Conservation (phyloP, 164 flowering plant genomes). For the Sedum album region DNA sequence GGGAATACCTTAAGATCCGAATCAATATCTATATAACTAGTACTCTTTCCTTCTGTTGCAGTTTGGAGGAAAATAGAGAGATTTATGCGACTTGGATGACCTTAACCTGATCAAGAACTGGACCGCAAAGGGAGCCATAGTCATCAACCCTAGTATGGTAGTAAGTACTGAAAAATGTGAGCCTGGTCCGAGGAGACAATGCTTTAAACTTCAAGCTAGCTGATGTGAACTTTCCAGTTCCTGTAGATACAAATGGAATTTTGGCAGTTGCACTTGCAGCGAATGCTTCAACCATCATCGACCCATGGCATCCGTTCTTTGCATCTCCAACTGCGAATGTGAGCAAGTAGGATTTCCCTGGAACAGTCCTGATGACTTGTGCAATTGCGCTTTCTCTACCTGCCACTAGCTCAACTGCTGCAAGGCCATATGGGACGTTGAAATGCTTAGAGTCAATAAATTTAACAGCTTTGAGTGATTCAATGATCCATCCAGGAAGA, state of each 20-base stretch:
- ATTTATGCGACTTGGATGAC: slow-evolving; percentile 27
- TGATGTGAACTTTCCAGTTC: slow-evolving; percentile 43
- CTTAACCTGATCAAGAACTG: slow-evolving; percentile 64
- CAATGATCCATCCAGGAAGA: slow-evolving; percentile 90
- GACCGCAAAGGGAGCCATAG: slow-evolving; percentile 79
- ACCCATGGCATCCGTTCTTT: slow-evolving; percentile 76
- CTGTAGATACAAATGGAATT: slow-evolving; percentile 55
- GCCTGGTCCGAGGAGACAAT: slow-evolving; percentile 37
- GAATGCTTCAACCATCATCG: slow-evolving; percentile 86
- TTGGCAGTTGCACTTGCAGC: slow-evolving; percentile 54
- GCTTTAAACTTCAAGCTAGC: slow-evolving; percentile 61
- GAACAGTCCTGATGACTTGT: slow-evolving; percentile 59
- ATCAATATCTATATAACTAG: neutral
- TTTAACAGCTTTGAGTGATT: slow-evolving; percentile 84
- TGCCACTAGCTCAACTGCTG: slow-evolving; percentile 81
- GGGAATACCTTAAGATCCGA: neutral
- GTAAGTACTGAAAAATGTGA: slow-evolving; percentile 78
- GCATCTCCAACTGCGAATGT: slow-evolving; percentile 73
- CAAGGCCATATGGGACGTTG: slow-evolving; percentile 56
- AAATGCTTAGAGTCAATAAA: slow-evolving; percentile 70
- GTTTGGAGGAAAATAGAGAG: neutral
- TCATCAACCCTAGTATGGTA: slow-evolving; percentile 71
- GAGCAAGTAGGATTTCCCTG: slow-evolving; percentile 46
- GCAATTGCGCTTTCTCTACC: slow-evolving; percentile 91
- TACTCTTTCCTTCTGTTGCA: neutral